These are phyloP conservation scores for Aspergillus bridgeri DNA, from an alignment of 495 filamentous ascomycete genomes.

Conservation along the genomic window DNA sequence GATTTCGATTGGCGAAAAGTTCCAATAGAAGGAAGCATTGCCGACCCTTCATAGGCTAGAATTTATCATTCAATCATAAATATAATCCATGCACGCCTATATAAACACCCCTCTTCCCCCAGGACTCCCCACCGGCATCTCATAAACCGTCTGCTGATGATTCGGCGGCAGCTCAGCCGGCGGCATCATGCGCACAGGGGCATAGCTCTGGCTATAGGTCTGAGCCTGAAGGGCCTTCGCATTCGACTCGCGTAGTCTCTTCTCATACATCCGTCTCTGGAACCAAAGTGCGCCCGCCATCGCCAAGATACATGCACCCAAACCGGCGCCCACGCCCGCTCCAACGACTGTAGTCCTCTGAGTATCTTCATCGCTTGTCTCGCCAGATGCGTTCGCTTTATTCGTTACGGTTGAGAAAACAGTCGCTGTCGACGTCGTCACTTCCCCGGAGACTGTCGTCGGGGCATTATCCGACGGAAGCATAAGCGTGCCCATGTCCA, in stretches of 20 bases:
- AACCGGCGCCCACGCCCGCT: conserved; percentile 1
- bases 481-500: conserved; percentile 6
- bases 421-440: not conserved
- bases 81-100: not conserved
- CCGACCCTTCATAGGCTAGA: too few relatives aligned
- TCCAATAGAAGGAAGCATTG: too few relatives aligned
- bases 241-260: conserved; percentile 3
- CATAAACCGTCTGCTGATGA: not conserved
- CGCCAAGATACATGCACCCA: conserved; percentile 1
- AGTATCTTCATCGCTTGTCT: not conserved
- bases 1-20: too few relatives aligned
- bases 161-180: not conserved
- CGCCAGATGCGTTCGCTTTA: not conserved
- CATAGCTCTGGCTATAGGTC: not conserved
- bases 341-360: not conserved
- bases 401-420: not conserved
- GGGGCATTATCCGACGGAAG: not conserved
- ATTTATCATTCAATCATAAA: not conserved
- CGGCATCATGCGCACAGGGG: not conserved
- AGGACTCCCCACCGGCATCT: not conserved
- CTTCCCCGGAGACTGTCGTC: not conserved
- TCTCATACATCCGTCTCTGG: conserved; percentile 1
- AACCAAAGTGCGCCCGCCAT: not conserved
- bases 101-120: not conserved
- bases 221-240: not conserved